These are phyloP conservation scores for Sequoiadendron giganteum DNA, from an alignment of 75 land plant species.

Conservation along the genomic window DNA sequence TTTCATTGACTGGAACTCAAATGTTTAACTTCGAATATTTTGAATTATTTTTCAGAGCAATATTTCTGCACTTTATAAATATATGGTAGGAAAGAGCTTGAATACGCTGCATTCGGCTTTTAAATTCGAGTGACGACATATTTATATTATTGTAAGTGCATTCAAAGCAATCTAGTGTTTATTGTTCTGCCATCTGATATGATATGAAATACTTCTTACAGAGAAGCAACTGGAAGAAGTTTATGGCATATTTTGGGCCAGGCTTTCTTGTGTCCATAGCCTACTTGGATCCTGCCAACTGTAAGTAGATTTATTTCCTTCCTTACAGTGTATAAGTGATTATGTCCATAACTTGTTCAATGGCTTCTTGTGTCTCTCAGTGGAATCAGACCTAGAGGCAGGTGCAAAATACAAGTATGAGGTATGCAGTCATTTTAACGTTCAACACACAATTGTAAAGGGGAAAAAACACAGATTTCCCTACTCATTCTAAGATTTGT, in stretches of 20 bases:
- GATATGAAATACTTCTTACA: too few species aligned
- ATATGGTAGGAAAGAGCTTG: too few species aligned
- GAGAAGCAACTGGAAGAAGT: slow-evolving; percentile 13
- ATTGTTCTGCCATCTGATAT: too few species aligned
- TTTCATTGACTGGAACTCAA: too few species aligned
- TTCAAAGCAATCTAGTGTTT: too few species aligned
- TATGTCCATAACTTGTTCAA: neutral
- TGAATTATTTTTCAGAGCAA: too few species aligned
- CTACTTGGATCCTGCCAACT: slow-evolving; percentile 40
- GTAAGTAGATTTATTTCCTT: neutral
- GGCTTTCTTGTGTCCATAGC: slow-evolving; percentile 37
- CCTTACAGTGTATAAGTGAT: neutral
- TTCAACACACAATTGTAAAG: too few species aligned
- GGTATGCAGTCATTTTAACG: slow-evolving; percentile 17
- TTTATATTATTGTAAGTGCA: too few species aligned
- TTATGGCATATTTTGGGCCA: slow-evolving; percentile 29
- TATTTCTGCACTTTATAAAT: too few species aligned
- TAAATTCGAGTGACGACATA: too few species aligned
- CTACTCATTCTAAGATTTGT: neutral
- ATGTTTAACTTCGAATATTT: too few species aligned
- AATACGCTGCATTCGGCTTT: too few species aligned
- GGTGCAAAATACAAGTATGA: slow-evolving; percentile 63
- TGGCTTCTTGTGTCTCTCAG: slow-evolving; percentile 18
- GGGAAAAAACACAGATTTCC: neutral
- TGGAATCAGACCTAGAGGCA: slow-evolving; percentile 71